phyloP scores from a whole-genome alignment of 495 filamentous ascomycete species.

The Lasiosphaeriaceae sp. region DNA sequence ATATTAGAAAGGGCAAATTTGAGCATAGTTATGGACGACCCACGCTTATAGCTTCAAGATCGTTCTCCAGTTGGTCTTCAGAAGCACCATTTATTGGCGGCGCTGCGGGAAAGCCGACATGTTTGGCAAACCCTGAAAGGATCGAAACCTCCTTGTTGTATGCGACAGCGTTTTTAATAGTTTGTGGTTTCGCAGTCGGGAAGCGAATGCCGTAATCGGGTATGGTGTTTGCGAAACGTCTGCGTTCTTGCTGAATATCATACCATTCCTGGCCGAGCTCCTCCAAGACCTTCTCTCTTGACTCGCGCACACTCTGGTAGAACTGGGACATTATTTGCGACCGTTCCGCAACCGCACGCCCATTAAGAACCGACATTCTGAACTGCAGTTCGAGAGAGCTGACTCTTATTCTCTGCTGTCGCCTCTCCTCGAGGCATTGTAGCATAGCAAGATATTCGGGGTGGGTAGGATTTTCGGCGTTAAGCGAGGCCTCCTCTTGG shows the following conservation, averaged over 20 bases:
- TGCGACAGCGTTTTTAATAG: slow-evolving; percentile 71
- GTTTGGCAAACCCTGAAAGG: slow-evolving; percentile 85
- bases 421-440: slow-evolving; percentile 73
- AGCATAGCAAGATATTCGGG: slow-evolving; percentile 84
- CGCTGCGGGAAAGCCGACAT: slow-evolving; percentile 94
- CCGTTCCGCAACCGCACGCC: slow-evolving; percentile 71
- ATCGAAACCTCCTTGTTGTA: slow-evolving; percentile 94
- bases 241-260: slow-evolving; percentile 83
- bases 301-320: slow-evolving; percentile 75
- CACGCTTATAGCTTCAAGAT: slow-evolving; percentile 87
- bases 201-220: slow-evolving; percentile 75
- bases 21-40: slow-evolving; percentile 32
- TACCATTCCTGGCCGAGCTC: slow-evolving; percentile 81
- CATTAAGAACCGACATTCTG: slow-evolving; percentile 65
- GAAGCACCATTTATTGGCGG: slow-evolving; percentile 71
- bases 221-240: slow-evolving; percentile 75
- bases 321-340: slow-evolving; percentile 81
- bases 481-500: slow-evolving; percentile 78
- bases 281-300: slow-evolving; percentile 75
- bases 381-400: slow-evolving; percentile 69
- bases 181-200: slow-evolving; percentile 64
- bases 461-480: slow-evolving; percentile 72
- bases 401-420: slow-evolving; percentile 71
- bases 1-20: slow-evolving; percentile 17
- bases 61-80: slow-evolving; percentile 71